Evolutionary conservation across 352 stramenopile species (phyloP).

Genomic region (Pythium brachiatum): DNA sequence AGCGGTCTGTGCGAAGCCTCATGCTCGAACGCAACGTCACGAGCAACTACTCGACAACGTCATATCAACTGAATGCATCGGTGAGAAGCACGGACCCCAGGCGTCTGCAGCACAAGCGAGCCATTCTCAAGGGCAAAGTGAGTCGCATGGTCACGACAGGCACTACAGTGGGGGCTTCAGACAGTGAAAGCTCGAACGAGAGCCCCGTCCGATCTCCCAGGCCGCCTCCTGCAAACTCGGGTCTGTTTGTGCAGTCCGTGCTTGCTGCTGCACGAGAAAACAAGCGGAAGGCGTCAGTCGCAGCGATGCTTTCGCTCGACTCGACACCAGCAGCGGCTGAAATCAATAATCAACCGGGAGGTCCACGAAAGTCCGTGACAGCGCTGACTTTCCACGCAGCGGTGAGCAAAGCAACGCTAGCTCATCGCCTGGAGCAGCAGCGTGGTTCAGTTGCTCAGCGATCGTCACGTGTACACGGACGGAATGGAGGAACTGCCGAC

Average conservation of each 20-base stretch:
- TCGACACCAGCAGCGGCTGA: neutral
- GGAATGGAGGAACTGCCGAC: neutral
- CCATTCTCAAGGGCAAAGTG: constrained; percentile 20
- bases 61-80: constrained; percentile 44
- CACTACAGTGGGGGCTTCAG: neutral
- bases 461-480: neutral
- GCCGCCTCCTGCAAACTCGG: neutral
- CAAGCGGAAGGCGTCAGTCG: constrained; percentile 13
- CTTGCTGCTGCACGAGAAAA: constrained; percentile 41
- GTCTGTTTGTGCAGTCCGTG: constrained; percentile 51
- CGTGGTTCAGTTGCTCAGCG: neutral
- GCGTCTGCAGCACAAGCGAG: constrained; percentile 24
- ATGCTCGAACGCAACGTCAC: constrained; percentile 54
- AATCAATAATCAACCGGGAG: neutral
- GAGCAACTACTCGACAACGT: constrained; percentile 72
- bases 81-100: constrained; percentile 4
- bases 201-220: neutral
- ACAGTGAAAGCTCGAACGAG: neutral
- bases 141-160: constrained; percentile 14
- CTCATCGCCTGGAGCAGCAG: constrained; percentile 13
- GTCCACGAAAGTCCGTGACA: constrained; percentile 1
- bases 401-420: constrained; percentile 16
- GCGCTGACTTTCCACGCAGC: constrained; percentile 16
- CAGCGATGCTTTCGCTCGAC: neutral
- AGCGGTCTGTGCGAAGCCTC: constrained; percentile 52